These are phyloP conservation scores for Trametes punicea DNA, from an alignment of 768 basidiomycete genomes.

Conservation along the genomic window DNA sequence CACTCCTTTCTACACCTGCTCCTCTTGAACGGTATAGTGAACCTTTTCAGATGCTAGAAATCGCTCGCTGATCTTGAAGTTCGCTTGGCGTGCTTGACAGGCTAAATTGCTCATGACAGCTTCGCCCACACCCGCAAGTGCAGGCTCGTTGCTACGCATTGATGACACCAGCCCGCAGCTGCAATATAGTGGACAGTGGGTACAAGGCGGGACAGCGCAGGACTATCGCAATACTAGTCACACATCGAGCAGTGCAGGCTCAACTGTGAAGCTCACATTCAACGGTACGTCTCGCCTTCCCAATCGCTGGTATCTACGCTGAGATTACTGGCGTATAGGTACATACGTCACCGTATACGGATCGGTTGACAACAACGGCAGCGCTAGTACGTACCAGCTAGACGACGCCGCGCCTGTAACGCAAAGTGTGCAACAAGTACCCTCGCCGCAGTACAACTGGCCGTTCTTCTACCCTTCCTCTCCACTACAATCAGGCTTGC, in stretches of 20 bases:
- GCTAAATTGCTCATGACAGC: neutral
- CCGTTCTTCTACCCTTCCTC: constrained; percentile 16
- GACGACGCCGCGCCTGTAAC: constrained; percentile 1
- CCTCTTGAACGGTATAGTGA: too few species aligned
- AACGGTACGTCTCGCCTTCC: constrained; percentile 6
- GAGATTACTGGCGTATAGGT: neutral
- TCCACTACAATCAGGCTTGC: constrained; percentile 4
- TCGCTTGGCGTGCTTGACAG: neutral
- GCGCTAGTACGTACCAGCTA: constrained; percentile 1
- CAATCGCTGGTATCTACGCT: neutral
- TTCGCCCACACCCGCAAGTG: neutral
- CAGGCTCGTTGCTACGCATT: constrained; percentile 10
- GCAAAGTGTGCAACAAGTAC: neutral
- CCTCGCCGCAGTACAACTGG: neutral
- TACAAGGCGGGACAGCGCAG: neutral
- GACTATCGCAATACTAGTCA: constrained; percentile 3
- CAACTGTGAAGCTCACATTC: constrained; percentile 17
- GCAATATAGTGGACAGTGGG: constrained; percentile 7
- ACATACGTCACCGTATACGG: constrained; percentile 20
- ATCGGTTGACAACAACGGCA: neutral
- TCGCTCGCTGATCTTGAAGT: neutral
- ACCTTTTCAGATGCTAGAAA: too few species aligned
- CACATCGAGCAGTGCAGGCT: constrained; percentile 8
- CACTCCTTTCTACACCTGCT: neutral
- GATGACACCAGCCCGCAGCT: constrained; percentile 12